Percentiles rank a stretch among this genome's conserved stretches.
phyloP scores from a whole-genome alignment of 148 eudicot species.

The Rhododendron ferrugineum region DNA sequence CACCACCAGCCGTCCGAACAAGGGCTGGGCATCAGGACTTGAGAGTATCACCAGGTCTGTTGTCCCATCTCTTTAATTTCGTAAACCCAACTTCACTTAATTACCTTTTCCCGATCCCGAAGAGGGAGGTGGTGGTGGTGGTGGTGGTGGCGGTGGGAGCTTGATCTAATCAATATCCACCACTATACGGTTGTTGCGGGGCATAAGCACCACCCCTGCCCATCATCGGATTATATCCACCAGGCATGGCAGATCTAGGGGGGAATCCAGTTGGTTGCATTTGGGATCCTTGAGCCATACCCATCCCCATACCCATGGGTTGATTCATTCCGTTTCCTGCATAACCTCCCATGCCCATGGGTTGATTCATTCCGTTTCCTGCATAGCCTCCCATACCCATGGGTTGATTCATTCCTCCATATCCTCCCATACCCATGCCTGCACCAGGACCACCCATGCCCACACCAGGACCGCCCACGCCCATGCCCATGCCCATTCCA shows the following conservation, averaged over 20 bases:
- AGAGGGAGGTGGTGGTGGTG: not conserved
- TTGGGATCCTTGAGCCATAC: conserved; percentile 46
- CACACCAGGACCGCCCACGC: conserved; percentile 16
- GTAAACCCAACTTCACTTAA: not conserved
- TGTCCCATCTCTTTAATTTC: not conserved
- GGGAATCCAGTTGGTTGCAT: conserved; percentile 59
- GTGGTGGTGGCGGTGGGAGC: not conserved
- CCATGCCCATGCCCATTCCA: conserved; percentile 33
- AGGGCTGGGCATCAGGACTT: not conserved
- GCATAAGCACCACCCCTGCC: conserved; percentile 66
- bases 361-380: conserved; percentile 3
- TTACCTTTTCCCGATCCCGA: not conserved
- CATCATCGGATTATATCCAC: conserved; percentile 71
- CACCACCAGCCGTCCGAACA: not conserved
- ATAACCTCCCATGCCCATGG: conserved; percentile 21
- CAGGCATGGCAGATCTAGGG: conserved; percentile 49
- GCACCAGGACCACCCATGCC: too few species aligned
- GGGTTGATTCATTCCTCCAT: conserved; percentile 15
- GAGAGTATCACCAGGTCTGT: not conserved
- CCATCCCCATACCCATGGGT: not conserved
- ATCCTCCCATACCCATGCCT: conserved; percentile 31
- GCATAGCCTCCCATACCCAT: conserved; percentile 24
- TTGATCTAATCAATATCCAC: conserved; percentile 46
- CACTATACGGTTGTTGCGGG: conserved; percentile 48
- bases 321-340: too few species aligned